phyloP scores from a whole-genome alignment of 2,329 filamentous ascomycete species.

The Hypomyces perniciosus region DNA sequence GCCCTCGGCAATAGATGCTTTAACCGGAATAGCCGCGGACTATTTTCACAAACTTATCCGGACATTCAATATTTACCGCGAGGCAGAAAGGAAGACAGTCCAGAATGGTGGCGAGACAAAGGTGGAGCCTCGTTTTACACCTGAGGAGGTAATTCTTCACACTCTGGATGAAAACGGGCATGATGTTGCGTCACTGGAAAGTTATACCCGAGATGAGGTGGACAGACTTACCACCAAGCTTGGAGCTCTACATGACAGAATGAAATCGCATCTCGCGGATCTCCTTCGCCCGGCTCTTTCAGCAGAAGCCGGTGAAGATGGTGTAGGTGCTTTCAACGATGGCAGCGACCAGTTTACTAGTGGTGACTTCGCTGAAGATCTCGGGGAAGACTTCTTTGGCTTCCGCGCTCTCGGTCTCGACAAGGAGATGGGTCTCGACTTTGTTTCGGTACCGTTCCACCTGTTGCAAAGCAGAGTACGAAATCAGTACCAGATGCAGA shows the following conservation, averaged over 20 bases:
- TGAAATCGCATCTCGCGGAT: constrained; percentile 90
- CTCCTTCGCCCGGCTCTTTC: constrained; percentile 82
- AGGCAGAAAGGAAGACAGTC: constrained; percentile 69
- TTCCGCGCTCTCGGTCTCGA: constrained; percentile 94
- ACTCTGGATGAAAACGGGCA: constrained; percentile 78
- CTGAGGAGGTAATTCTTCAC: constrained; percentile 83
- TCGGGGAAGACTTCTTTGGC: constrained; percentile 98
- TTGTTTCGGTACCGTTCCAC: constrained; percentile 87
- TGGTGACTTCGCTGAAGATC: constrained; percentile 94
- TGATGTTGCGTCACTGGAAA: constrained; percentile 73
- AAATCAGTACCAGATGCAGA: constrained; percentile 75
- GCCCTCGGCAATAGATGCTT: constrained; percentile 82
- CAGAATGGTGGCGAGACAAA: constrained; percentile 21
- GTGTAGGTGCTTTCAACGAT: constrained; percentile 87
- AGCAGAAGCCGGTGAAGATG: constrained; percentile 69
- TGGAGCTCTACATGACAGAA: constrained; percentile 80
- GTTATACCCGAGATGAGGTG: constrained; percentile 89
- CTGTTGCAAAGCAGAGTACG: constrained; percentile 87
- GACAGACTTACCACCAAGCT: constrained; percentile 78
- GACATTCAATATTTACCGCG: constrained; percentile 75
- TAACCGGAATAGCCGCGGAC: constrained; percentile 82
- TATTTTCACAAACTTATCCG: constrained; percentile 81
- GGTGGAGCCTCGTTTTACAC: constrained; percentile 62
- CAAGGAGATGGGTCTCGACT: constrained; percentile 80
- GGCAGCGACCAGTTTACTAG: constrained; percentile 95